These are phyloP conservation scores for Coemansia interrupta DNA, from an alignment of 192 early-diverging fungal species.

Conservation along the genomic window DNA sequence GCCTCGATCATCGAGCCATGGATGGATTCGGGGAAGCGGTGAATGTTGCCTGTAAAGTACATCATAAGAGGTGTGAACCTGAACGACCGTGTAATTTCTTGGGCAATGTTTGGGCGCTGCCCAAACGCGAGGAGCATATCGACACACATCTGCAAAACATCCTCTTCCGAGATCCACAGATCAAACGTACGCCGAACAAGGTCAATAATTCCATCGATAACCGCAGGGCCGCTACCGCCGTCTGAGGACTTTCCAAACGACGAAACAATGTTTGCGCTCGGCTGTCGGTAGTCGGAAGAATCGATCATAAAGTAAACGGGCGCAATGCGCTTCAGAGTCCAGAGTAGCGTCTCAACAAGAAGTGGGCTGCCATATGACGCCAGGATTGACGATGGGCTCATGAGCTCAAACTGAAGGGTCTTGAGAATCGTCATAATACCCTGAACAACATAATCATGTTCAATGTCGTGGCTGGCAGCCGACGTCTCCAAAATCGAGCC, in stretches of 20 bases:
- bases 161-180: conserved; percentile 44
- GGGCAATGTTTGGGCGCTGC: conserved; percentile 35
- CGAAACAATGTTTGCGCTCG: conserved; percentile 23
- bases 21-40: conserved; percentile 39
- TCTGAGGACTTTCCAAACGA: conserved; percentile 30
- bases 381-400: conserved; percentile 17
- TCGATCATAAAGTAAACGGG: conserved; percentile 44
- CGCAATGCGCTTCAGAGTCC: conserved; percentile 41
- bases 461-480: conserved; percentile 6
- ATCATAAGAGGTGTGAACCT: conserved; percentile 33
- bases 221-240: conserved; percentile 24
- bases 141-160: conserved; percentile 42
- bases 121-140: conserved; percentile 35
- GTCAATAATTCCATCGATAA: conserved; percentile 27
- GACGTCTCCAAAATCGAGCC: conserved; percentile 28
- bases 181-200: conserved; percentile 36
- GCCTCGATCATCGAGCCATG: conserved; percentile 49
- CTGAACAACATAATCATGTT: conserved; percentile 36
- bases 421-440: conserved; percentile 35
- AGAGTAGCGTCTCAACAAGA: conserved; percentile 46
- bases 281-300: conserved; percentile 27
- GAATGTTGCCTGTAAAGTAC: conserved; percentile 32
- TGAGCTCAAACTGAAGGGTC: conserved; percentile 42
- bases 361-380: conserved; percentile 36
- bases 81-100: conserved; percentile 25